Conservation (phyloP, 306 rosid genomes). For the Castanea sativa region DNA sequence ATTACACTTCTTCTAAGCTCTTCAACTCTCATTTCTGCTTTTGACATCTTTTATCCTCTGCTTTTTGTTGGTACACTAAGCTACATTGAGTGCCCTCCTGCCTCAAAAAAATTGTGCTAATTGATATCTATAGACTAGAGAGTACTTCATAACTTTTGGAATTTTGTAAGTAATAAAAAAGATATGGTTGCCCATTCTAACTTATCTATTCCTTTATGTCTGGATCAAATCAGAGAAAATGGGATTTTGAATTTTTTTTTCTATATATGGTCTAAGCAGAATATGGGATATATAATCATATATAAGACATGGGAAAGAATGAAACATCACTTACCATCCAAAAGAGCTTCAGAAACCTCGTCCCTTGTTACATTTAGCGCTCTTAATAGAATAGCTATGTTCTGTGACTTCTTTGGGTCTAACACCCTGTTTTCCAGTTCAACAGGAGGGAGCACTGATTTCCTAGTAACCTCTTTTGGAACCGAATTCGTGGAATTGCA, state of each 20-base stretch:
- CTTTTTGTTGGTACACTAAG: constrained; percentile 1
- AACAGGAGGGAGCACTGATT: constrained; percentile 67
- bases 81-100: neutral
- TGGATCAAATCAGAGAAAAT: constrained; percentile 19
- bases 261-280: neutral
- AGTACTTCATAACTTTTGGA: neutral
- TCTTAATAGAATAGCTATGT: constrained; percentile 87
- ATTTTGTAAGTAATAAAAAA: neutral
- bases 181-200: neutral
- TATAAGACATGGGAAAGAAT: constrained; percentile 9
- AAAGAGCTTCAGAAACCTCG: constrained; percentile 93
- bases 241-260: neutral
- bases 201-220: neutral
- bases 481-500: constrained; percentile 53
- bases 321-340: constrained; percentile 58
- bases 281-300: constrained; percentile 10
- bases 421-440: constrained; percentile 78
- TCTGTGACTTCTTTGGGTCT: constrained; percentile 96
- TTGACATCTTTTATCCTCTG: constrained; percentile 11
- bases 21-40: constrained; percentile 16
- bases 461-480: constrained; percentile 60
- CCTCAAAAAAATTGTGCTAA: constrained; percentile 6
- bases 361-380: constrained; percentile 92
- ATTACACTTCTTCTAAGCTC: constrained; percentile 31
- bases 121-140: neutral